A percentile compares a stretch with the other conserved stretches of the same genome.
These are phyloP conservation scores for Fusarium aywerte DNA, from an alignment of 2,329 filamentous ascomycete species.

Conservation along the genomic window DNA sequence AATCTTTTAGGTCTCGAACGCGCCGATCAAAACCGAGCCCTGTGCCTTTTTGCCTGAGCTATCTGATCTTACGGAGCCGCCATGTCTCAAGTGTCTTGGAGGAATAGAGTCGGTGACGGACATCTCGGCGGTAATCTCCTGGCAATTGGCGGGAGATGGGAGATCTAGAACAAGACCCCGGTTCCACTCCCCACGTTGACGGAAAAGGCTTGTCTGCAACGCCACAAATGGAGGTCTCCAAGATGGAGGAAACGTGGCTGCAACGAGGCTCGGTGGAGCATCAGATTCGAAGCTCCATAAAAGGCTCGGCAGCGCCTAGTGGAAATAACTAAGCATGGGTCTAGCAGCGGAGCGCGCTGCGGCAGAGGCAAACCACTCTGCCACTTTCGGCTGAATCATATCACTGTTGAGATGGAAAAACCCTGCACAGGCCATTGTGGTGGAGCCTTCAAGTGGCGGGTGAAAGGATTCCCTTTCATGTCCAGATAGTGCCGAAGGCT, in stretches of 20 bases:
- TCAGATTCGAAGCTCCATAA: neutral
- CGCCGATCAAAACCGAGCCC: slow-evolving; percentile 14
- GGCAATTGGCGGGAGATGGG: slow-evolving; percentile 3
- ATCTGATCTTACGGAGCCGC: neutral
- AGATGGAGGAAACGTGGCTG: slow-evolving; percentile 42
- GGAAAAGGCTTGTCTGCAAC: slow-evolving; percentile 23
- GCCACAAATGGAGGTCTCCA: slow-evolving; percentile 26
- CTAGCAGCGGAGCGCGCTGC: slow-evolving; percentile 36
- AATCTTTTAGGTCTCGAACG: slow-evolving; percentile 30
- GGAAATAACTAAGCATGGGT: slow-evolving; percentile 16
- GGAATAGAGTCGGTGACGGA: slow-evolving; percentile 31
- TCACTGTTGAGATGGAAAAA: slow-evolving; percentile 18
- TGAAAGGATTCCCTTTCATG: slow-evolving; percentile 7
- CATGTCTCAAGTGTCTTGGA: neutral
- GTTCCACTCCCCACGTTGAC: slow-evolving; percentile 15
- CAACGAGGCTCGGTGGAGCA: slow-evolving; percentile 20
- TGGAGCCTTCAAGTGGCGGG: slow-evolving; percentile 20
- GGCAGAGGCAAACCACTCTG: slow-evolving; percentile 16
- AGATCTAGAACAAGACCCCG: slow-evolving; percentile 13
- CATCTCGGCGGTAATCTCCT: neutral
- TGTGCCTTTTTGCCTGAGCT: slow-evolving; percentile 2
- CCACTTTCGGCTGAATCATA: slow-evolving; percentile 18
- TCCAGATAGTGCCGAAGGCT: slow-evolving; percentile 19
- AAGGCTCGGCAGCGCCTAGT: slow-evolving; percentile 32
- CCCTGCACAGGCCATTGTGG: slow-evolving; percentile 22